Conservation (phyloP, 2,329 filamentous ascomycete genomes). For the Hysterium pulicare region DNA sequence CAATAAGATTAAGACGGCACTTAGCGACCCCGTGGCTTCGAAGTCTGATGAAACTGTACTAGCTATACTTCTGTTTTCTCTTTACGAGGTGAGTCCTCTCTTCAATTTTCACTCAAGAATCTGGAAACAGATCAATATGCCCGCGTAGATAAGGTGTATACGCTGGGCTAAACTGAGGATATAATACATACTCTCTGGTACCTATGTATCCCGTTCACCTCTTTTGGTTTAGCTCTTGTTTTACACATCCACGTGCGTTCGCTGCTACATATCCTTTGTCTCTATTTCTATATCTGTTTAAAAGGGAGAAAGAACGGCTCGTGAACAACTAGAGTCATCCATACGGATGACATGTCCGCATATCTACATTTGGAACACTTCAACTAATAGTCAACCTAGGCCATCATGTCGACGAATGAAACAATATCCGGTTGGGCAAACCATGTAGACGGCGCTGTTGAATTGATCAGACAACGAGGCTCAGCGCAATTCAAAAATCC, state of each 20-base stretch:
- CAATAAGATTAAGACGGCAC: conserved; percentile 33
- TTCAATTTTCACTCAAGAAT: conserved; percentile 6
- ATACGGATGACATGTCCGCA: not conserved
- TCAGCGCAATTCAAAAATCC: conserved; percentile 37
- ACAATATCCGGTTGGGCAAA: conserved; percentile 38
- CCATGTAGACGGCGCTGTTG: conserved; percentile 41
- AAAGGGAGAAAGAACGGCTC: too few species aligned
- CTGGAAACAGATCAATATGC: too few species aligned
- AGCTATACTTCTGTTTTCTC: conserved; percentile 38
- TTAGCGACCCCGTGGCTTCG: conserved; percentile 32
- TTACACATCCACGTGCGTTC: too few species aligned
- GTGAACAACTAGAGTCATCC: too few species aligned
- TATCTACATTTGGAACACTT: not conserved
- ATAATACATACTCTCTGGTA: too few species aligned
- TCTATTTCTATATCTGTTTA: too few species aligned
- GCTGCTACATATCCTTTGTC: too few species aligned
- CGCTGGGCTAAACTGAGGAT: too few species aligned
- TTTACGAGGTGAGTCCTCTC: conserved; percentile 37
- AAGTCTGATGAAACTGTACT: conserved; percentile 39
- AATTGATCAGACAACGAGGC: conserved; percentile 37
- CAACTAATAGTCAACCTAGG: conserved; percentile 18
- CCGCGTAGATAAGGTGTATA: too few species aligned
- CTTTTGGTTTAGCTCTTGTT: too few species aligned
- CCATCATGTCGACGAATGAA: conserved; percentile 37
- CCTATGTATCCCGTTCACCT: too few species aligned